Evolutionary conservation across 768 basidiomycete genomes (phyloP), one percentile per base, ranked within the genome.

Genomic region (Grammothele lineata): DNA sequence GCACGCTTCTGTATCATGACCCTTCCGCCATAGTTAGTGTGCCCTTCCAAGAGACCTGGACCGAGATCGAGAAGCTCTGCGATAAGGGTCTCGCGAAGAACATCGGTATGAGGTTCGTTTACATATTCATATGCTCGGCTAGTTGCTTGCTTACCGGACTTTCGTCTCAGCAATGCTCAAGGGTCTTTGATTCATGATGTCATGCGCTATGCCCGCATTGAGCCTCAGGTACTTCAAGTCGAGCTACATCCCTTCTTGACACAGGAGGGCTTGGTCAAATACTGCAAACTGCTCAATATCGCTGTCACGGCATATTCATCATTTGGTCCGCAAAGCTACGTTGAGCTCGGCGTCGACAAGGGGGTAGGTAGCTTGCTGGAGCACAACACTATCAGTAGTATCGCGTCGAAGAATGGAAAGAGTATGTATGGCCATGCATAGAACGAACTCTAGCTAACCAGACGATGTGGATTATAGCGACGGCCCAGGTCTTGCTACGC

Each of bases 11-110:
- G 37, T 32, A 33, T 40, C 37, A 26, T 12, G 2, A 18, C 17
- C 9, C 21, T 43, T 5, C 37, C 37, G 36, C 27, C 27, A 30
- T 53, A 83, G 77, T 78, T 54, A 81, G 82, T 41, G 80, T 78
- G 0, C 83, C 85, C 32, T 76, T 88, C 62, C 80, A 82, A 56
- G 85, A 89, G 70, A 94, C 92, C 15, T 94, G 90, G 89, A 61
- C 65, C 34, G 87, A 78, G 14, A 78, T 95, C 81, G 92, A 95
- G 66, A 71, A 74, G 50, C 76, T 93, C 18, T 83, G 84, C 38
- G 84, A 88, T 53, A 73, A 75, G 35, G 83, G 83, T 7, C 62
- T 83, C 33, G 78, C 71, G 9, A 88, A 79, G 71, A 86, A 91
- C 60, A 89, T 94, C 55, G 92, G 89, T 47, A 60, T 90, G 54